Conservation (phyloP, 2,329 filamentous ascomycete species). For the Fusarium mexicanum region DNA sequence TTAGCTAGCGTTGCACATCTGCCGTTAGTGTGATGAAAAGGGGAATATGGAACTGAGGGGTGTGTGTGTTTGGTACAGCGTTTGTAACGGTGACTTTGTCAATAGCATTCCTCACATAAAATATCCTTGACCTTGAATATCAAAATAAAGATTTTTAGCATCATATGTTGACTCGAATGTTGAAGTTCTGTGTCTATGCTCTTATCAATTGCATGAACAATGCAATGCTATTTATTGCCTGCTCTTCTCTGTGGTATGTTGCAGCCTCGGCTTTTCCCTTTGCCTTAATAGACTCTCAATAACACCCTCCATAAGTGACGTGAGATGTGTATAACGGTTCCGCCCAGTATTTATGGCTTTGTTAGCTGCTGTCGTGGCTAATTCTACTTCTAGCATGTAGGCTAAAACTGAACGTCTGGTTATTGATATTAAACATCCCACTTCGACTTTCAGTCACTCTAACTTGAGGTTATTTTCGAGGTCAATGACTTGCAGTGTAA, state of each 20-base stretch:
- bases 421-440: background rate
- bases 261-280: background rate
- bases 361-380: background rate
- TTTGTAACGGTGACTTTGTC: background rate
- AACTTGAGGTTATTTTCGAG: background rate
- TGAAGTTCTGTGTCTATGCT: background rate
- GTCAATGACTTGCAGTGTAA: background rate
- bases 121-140: background rate
- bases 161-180: too few relatives aligned
- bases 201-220: background rate
- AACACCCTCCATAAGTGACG: background rate
- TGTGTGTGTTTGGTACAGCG: background rate
- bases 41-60: background rate
- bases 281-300: background rate
- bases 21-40: background rate
- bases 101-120: background rate
- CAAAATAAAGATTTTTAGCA: background rate
- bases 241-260: background rate
- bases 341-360: background rate
- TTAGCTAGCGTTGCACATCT: conserved; percentile 11
- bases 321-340: background rate
- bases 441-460: background rate
- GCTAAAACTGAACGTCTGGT: background rate
- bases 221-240: background rate
- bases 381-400: background rate